Conservation (phyloP, 108 stramenopile genomes). For the Skeletonema costatum region DNA sequence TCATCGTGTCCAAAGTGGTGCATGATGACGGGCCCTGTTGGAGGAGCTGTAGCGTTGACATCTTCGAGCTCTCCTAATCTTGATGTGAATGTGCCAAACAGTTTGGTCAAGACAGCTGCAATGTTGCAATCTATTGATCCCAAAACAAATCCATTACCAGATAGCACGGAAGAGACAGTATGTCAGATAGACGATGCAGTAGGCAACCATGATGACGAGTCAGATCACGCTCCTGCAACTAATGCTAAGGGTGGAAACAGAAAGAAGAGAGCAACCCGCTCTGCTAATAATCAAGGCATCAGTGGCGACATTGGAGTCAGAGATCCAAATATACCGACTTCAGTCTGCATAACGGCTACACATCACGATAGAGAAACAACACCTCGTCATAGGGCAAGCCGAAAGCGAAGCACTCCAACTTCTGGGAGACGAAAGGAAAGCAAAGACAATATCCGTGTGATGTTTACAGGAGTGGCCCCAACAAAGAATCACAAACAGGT, state of each 20-base stretch:
- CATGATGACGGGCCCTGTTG: conserved; percentile 31
- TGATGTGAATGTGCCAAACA: neutral
- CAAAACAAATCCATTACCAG: conserved; percentile 22
- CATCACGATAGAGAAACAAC: neutral
- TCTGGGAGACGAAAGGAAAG: neutral
- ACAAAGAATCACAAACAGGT: conserved; percentile 28
- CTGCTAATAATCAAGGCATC: neutral
- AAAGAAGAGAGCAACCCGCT: neutral
- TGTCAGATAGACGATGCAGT: conserved; percentile 16
- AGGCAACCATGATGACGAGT: neutral
- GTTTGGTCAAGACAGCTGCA: conserved; percentile 24
- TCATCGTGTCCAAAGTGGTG: conserved; percentile 23
- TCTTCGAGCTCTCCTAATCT: neutral
- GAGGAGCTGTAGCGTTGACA: neutral
- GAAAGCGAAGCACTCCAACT: neutral
- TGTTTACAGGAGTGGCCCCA: conserved; percentile 42
- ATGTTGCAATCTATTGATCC: conserved; percentile 18
- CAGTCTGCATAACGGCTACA: neutral
- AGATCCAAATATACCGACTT: neutral
- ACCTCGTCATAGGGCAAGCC: neutral
- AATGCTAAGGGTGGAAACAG: neutral
- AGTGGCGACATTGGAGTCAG: neutral
- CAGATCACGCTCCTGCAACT: neutral
- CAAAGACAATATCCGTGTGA: conserved; percentile 13
- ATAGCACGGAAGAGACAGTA: conserved; percentile 27